phyloP scores from a whole-genome alignment of 1,284 basidiomycete genomes.

The Malassezia furfur region DNA sequence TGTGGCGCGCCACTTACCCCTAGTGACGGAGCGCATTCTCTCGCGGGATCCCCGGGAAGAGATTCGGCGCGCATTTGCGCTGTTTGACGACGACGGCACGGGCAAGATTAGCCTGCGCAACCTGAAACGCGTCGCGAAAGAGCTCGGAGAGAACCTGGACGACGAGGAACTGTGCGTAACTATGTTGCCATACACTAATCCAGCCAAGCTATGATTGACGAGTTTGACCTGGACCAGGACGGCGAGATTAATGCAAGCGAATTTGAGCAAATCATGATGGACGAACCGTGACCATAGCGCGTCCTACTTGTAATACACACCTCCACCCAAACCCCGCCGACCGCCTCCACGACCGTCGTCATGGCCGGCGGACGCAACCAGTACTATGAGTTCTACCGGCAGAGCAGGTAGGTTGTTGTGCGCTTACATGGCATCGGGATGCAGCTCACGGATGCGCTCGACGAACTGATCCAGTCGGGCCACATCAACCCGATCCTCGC shows the following conservation, averaged over 20 bases:
- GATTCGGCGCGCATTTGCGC: constrained; percentile 82
- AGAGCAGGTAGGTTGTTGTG: constrained; percentile 26
- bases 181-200: constrained; percentile 3
- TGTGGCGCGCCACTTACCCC: constrained; percentile 51
- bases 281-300: constrained; percentile 54
- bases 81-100: constrained; percentile 92
- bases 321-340: constrained; percentile 5
- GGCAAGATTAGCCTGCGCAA: constrained; percentile 89
- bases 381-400: constrained; percentile 39
- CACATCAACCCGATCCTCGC: constrained; percentile 94
- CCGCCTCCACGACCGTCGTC: neutral
- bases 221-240: constrained; percentile 97
- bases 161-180: constrained; percentile 86
- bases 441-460: constrained; percentile 94
- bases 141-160: constrained; percentile 87
- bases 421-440: constrained; percentile 68
- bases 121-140: constrained; percentile 85
- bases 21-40: constrained; percentile 92
- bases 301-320: constrained; percentile 6
- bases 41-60: constrained; percentile 92
- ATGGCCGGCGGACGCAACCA: constrained; percentile 24
- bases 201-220: constrained; percentile 95
- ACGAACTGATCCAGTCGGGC: constrained; percentile 93
- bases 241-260: constrained; percentile 92
- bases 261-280: constrained; percentile 92